phyloP scores from a whole-genome alignment of 1,284 basidiomycete species.

The Apiotrichum brassicae region DNA sequence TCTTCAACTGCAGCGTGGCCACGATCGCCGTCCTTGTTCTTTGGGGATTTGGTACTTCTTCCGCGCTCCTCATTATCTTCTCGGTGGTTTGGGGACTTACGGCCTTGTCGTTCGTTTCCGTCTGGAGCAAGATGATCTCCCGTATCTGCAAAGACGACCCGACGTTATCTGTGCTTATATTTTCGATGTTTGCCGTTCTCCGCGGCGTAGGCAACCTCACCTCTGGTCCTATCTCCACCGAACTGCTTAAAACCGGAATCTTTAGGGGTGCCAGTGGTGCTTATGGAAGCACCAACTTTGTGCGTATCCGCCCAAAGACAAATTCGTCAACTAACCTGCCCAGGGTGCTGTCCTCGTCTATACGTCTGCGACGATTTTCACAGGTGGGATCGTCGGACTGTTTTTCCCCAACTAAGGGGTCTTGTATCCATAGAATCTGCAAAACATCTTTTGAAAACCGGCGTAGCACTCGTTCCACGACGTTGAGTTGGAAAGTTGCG shows the following conservation, averaged over 20 bases:
- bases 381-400: constrained; percentile 10
- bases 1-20: constrained; percentile 30
- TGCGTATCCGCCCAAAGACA: neutral
- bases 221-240: constrained; percentile 33
- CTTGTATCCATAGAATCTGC: no score
- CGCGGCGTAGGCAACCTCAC: constrained; percentile 44
- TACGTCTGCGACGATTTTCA: constrained; percentile 15
- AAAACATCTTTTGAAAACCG: no score
- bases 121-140: constrained; percentile 35
- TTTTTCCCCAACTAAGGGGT: constrained; percentile 4
- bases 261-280: constrained; percentile 31
- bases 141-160: constrained; percentile 31
- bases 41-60: constrained; percentile 41
- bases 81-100: constrained; percentile 29
- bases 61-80: constrained; percentile 24
- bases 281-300: constrained; percentile 37
- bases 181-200: constrained; percentile 37
- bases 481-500: no score
- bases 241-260: constrained; percentile 25
- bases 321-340: neutral
- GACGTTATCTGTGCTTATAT: constrained; percentile 25
- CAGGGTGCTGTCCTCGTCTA: constrained; percentile 15
- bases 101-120: constrained; percentile 28
- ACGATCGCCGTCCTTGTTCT: constrained; percentile 37
- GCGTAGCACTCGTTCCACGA: no score